Evolutionary conservation across 177 flowering plant species (phyloP), one percentile per base, ranked within the genome.

Genomic region (Vitis hybrid): DNA sequence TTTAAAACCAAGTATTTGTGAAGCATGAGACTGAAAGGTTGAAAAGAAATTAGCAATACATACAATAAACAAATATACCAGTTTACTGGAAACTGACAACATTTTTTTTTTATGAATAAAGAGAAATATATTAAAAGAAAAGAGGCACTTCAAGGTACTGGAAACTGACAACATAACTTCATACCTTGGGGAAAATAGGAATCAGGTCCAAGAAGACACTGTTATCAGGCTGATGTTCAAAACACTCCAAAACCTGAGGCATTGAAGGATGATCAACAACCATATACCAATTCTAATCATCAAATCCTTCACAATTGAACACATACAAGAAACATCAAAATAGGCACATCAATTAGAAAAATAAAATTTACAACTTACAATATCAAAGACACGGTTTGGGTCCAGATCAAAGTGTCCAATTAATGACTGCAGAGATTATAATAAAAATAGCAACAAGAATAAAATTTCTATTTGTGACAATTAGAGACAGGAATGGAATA

Each of bases 361-460:
- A 14, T 19, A 48, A 39, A 53, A 21, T 10, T n/a, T 12, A 60
- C 18, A 67, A 84, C 99, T 92, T 86, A 96, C 99, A 74, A 96
- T 91, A 76, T 96, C 99, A 84, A 94, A 96, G 66, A 92, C 99
- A 74, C 98, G 98, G 74, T 96, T 96, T 13, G 99, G 99, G 68
- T 96, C 99, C 78, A 94, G 85, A 85, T 96, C 97, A 63, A 96
- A 96, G 76, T 96, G 99, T 22, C 99, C 99, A 81, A 96, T 96
- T 62, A 96, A 80, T 53, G 99, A 96, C 99, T 96, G 97, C 83
- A 86, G 61, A 62, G 0, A 5, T 56, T 15, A 29, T 21, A 72
- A 22, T 53, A 59, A 33, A 60, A 66, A 71, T 75, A 56, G 56
- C 56, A 21, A 50, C 1, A 14, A 48, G 11, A 62, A 59, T 19